Conservation (phyloP, 257 asterid species). For the Nicotiana obtusifolia region DNA sequence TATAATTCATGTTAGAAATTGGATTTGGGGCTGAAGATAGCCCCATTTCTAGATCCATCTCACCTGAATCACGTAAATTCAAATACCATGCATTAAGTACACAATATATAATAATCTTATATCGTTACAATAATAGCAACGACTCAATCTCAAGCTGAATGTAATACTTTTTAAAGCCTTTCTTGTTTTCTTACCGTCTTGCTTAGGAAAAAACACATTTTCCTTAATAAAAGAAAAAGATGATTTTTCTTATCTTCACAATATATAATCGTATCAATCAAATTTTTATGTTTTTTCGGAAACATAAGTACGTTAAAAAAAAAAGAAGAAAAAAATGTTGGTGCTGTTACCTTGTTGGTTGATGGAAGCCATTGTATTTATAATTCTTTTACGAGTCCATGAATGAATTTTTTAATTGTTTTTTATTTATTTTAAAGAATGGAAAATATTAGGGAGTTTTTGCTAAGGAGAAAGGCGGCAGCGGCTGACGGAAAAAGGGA, state of each 20-base stretch:
- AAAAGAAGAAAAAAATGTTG: not conserved
- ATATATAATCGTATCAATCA: not conserved
- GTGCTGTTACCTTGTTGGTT: not conserved
- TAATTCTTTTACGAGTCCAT: not conserved
- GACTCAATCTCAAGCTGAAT: not conserved
- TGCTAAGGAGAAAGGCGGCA: not conserved
- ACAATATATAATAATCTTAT: not conserved
- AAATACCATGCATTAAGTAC: not conserved
- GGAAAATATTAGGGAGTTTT: not conserved
- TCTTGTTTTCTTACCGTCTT: too few species aligned
- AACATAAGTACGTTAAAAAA: not conserved
- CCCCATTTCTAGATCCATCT: conserved; percentile 45
- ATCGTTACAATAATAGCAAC: not conserved
- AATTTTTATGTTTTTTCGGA: not conserved
- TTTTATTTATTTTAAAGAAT: not conserved
- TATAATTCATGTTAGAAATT: not conserved
- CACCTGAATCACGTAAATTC: conserved; percentile 25
- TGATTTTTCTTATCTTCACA: too few species aligned
- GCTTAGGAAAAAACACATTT: too few species aligned
- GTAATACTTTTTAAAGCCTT: not conserved
- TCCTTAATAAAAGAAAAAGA: too few species aligned
- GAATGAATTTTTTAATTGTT: not conserved
- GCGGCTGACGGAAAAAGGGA: not conserved
- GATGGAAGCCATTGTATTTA: not conserved
- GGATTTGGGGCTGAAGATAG: not conserved